These are phyloP conservation scores for Penicillium macrosclerotiorum DNA, from an alignment of 495 filamentous ascomycete genomes.

Conservation along the genomic window DNA sequence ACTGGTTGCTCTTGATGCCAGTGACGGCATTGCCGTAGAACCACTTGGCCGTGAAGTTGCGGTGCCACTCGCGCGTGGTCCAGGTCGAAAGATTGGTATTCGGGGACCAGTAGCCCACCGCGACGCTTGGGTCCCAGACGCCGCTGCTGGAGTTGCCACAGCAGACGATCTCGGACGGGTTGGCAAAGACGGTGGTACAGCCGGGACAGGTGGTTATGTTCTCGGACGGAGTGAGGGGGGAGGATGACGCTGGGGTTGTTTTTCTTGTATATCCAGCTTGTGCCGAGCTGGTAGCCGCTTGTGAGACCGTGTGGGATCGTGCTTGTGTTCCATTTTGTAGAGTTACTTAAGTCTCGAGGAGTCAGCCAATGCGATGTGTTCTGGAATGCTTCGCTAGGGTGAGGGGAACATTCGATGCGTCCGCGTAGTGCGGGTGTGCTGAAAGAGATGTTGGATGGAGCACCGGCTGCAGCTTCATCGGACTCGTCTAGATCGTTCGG, in stretches of 20 bases:
- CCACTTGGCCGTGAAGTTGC: conserved; percentile 38
- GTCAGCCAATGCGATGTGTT: conserved; percentile 27
- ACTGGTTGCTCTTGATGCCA: conserved; percentile 2
- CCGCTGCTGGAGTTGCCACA: conserved; percentile 29
- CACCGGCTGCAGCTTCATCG: not conserved
- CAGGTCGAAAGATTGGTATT: conserved; percentile 6
- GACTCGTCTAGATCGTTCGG: not conserved
- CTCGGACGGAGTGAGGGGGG: conserved; percentile 1
- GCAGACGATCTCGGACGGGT: conserved; percentile 21
- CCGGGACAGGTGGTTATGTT: conserved; percentile 7
- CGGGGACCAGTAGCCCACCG: conserved; percentile 29
- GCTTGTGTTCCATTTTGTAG: conserved; percentile 8
- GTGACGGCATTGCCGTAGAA: conserved; percentile 18
- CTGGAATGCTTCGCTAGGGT: conserved; percentile 5
- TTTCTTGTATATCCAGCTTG: not conserved
- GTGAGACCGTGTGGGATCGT: conserved; percentile 11
- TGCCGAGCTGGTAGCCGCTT: conserved; percentile 15
- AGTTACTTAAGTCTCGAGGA: conserved; percentile 14
- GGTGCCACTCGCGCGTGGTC: conserved; percentile 11
- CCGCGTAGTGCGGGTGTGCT: conserved; percentile 27
- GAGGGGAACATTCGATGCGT: conserved; percentile 26
- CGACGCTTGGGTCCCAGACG: conserved; percentile 6
- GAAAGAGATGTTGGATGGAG: conserved; percentile 23
- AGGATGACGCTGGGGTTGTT: conserved; percentile 5
- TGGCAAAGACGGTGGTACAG: conserved; percentile 24